Evolutionary conservation across 2,329 filamentous ascomycete species (phyloP).

Genomic region (Ophiocordyceps camponoti-rufipedis): DNA sequence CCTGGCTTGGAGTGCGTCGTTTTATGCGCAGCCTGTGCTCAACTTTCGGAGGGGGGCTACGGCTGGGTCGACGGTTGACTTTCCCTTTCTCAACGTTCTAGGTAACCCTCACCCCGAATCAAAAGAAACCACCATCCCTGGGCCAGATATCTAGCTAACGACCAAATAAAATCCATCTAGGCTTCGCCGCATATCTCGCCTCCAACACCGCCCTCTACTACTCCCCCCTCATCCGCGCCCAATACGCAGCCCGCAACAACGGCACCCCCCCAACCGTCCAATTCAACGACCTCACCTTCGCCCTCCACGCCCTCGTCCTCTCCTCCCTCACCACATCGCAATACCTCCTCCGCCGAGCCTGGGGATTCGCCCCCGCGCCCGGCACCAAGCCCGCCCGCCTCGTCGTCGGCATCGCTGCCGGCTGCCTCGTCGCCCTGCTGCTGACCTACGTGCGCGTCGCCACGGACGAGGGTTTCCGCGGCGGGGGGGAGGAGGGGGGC

Average conservation of each 20-base stretch:
- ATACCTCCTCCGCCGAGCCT: constrained; percentile 49
- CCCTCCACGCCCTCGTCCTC: constrained; percentile 59
- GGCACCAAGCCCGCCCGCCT: constrained; percentile 37
- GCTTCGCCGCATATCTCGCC: constrained; percentile 57
- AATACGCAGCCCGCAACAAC: constrained; percentile 68
- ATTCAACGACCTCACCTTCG: constrained; percentile 82
- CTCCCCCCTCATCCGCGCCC: constrained; percentile 55
- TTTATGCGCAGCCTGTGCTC: constrained; percentile 77
- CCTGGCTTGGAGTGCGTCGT: constrained; percentile 66
- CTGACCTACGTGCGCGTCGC: constrained; percentile 21
- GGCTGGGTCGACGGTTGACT: constrained; percentile 72
- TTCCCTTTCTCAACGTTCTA: constrained; percentile 55
- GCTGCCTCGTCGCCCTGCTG: constrained; percentile 44
- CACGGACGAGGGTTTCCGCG: constrained; percentile 6
- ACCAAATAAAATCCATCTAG: no score
- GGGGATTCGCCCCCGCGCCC: constrained; percentile 51
- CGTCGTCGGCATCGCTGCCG: constrained; percentile 52
- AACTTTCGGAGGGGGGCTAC: constrained; percentile 66
- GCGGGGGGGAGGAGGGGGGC: no score
- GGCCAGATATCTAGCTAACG: no score
- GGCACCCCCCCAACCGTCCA: constrained; percentile 67
- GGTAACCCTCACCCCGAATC: constrained; percentile 27
- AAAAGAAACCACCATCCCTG: no score
- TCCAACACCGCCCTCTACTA: constrained; percentile 64
- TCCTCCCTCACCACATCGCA: constrained; percentile 61